Evolutionary conservation across 1,284 basidiomycete species (phyloP), one percentile per base, ranked within the genome.

Genomic region (Cutaneotrichosporon sp.): DNA sequence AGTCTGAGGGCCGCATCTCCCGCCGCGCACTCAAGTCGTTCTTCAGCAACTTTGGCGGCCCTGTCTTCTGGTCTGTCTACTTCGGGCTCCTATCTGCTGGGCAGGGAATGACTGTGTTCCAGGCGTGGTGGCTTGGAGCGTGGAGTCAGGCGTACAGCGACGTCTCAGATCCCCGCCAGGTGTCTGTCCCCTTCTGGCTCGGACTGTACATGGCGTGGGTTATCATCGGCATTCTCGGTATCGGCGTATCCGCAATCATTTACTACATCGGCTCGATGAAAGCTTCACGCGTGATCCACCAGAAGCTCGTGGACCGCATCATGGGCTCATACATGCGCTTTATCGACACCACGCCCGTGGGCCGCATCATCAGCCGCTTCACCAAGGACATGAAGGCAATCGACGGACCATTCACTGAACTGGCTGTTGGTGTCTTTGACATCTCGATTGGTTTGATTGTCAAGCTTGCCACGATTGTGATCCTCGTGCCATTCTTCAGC

Each of bases 231-330:
- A 34, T 70, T 2, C 26, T 61, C 12, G 52, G 58, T 7, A 69
- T 76, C 42, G 59, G 76, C 4, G 49, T 74, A n/a, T 78, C 64
- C 2, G 52, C 58, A 4, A 51, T 64, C 25, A 33, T 73, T 17
- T 73, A 73, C 63, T 67, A 79, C 24, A 64, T 73, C 25, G 79
- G 79, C 8, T 67, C 75, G 39, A 61, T 81, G 49, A 70, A 76
- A 9, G 85, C 85, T 3, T 83, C 83, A 2, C 75, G 78, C 49
- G 70, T 68, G 17, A 78, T 87, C 8, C 86, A 87, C 61, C 63
- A 72, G 37, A 70, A 72, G 38, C 79, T 88, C 20, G 70, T 86
- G n/a, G 66, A 78, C 20, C 76, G 79, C 8, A 76, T 86, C 14
- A 76, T 85, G 14, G 79, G 79, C 3, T 79, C 83, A 0, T 82